Evolutionary conservation across 129 eudicot genomes (phyloP), one percentile per base, ranked within the genome.

Genomic region (Scalesia atractyloides): DNA sequence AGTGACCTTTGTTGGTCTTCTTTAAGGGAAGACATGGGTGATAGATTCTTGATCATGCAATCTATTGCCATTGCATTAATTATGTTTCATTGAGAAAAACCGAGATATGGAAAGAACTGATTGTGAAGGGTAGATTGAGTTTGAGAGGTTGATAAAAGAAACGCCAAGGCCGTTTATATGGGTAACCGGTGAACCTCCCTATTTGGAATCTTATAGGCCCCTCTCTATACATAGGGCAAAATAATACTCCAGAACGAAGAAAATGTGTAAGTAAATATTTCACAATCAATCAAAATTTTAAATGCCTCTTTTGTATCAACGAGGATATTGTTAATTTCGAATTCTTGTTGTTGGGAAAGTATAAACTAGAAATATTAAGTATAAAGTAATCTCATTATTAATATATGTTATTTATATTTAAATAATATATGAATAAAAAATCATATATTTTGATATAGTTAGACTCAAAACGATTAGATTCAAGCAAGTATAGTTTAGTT

Each of bases 151-250:
- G 87, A 72, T 69, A 57, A 75, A 60, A 68, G 96, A 86, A 86
- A 80, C 84, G 87, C 82, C 87, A 83, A 84, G 84, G 86, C 82
- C 86, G 96, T 77, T 86, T 68, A 74, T 68, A 80, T 76, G 80
- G 79, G 87, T 77, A 80, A 77, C 67, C 66, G 75, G 80, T 33
- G 80, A 76, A 80, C 80, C 33, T 77, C 76, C 73, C 18, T 71
- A 59, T 78, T 83, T 67, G 86, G 87, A 81, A 74, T 74, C 76
- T 79, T 85, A 73, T 86, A 70, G 91, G 80, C 7, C 77, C 77
- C 82, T 41, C 81, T 61, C 61, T 71, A 26, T 52, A 44, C 68
- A 14, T 77, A 19, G 75, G 49, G 76, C 56, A 69, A 52, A 39
- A 41, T 22, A 63, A 18, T 46, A 24, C 57, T 62, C 30, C 33